Evolutionary conservation across 176 grass and related monocot species (phyloP).

Genomic region (Areca catechu): DNA sequence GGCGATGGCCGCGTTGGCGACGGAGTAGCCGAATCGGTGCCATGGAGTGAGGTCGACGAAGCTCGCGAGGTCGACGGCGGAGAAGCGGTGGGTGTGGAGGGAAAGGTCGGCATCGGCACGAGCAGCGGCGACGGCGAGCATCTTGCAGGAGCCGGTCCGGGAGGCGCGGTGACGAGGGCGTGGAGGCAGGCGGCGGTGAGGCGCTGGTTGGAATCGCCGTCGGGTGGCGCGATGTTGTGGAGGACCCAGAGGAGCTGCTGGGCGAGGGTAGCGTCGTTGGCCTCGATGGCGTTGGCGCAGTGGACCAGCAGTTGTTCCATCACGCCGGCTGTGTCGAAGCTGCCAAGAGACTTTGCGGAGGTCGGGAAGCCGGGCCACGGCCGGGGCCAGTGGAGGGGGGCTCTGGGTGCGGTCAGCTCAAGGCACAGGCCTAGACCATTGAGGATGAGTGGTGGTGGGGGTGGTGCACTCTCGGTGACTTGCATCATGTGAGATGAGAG

Average conservation of each 20-base stretch:
- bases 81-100: conserved; percentile 66
- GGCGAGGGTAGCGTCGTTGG: conserved; percentile 88
- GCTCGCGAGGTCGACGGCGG: conserved; percentile 74
- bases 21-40: conserved; percentile 90
- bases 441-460: conserved; percentile 31
- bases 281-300: conserved; percentile 95
- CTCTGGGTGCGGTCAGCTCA: conserved; percentile 35
- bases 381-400: conserved; percentile 24
- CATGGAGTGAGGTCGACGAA: conserved; percentile 97
- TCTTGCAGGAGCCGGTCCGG: conserved; percentile 74
- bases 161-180: conserved; percentile 79
- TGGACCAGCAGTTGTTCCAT: conserved; percentile 99
- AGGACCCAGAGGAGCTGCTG: conserved; percentile 99
- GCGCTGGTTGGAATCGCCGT: conserved; percentile 84
- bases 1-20: conserved; percentile 69
- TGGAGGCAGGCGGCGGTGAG: conserved; percentile 81
- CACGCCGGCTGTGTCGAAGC: conserved; percentile 57
- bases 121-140: conserved; percentile 37
- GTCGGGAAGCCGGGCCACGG: conserved; percentile 29
- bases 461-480: conserved; percentile 62
- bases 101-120: conserved; percentile 30
- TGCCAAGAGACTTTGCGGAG: conserved; percentile 53
- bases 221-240: conserved; percentile 90
- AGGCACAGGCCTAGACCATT: conserved; percentile 42
- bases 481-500: conserved; percentile 81